Conservation (phyloP, 2,329 filamentous ascomycete genomes). For the Ophiostoma perfectum region DNA sequence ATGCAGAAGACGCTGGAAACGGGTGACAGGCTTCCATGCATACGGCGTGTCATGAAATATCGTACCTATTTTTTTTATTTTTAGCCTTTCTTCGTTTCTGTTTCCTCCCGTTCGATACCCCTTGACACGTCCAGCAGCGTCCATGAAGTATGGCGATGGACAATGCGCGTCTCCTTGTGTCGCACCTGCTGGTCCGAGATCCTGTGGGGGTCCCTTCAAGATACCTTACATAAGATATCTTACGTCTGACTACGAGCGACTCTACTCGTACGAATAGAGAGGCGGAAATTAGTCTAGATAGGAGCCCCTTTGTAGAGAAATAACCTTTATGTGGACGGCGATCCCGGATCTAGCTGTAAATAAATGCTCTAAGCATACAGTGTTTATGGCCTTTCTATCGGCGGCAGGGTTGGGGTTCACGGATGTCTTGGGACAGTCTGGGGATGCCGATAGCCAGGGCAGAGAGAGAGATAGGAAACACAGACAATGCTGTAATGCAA, state of each 20-base stretch:
- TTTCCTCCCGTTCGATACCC: not conserved
- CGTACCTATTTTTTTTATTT: not conserved
- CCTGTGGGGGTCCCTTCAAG: not conserved
- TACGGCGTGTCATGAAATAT: not conserved
- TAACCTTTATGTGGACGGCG: constrained; percentile 8
- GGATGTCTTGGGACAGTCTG: not conserved
- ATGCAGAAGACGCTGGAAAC: not conserved
- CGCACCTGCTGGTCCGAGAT: constrained; percentile 5
- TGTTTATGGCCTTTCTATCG: not conserved
- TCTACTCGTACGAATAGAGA: not conserved
- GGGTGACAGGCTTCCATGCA: not conserved
- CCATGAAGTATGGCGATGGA: not conserved
- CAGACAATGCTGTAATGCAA: not conserved
- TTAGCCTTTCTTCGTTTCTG: no score
- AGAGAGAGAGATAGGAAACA: not conserved
- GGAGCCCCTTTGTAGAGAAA: not conserved
- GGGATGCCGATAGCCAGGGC: not conserved
- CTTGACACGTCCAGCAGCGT: not conserved
- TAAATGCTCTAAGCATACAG: not conserved
- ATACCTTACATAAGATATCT: no score
- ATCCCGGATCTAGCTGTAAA: constrained; percentile 1
- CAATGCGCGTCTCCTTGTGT: not conserved
- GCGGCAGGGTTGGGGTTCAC: constrained; percentile 1
- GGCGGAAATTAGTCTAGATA: no score
- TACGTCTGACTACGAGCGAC: no score